phyloP scores from a whole-genome alignment of 371 early-diverging fungal species.

The Syncephalastrum racemosum region DNA sequence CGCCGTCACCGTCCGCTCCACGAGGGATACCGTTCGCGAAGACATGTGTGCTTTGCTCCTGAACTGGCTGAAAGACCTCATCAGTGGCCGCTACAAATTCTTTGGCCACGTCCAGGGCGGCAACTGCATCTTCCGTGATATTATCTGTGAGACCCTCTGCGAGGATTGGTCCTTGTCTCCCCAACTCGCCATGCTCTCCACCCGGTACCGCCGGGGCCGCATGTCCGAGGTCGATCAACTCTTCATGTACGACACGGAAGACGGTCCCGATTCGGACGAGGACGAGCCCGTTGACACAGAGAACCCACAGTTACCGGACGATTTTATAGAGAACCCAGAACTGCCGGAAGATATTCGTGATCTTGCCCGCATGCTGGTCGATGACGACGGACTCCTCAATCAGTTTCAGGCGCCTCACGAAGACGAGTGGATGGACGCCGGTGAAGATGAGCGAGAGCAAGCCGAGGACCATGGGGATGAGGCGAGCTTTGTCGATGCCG shows the following conservation, averaged over 20 bases:
- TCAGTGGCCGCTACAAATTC: conserved; percentile 61
- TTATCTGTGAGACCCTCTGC: conserved; percentile 72
- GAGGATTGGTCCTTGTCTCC: conserved; percentile 53
- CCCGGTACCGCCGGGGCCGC: conserved; percentile 33
- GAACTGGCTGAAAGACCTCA: conserved; percentile 77
- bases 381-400: conserved; percentile 15
- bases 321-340: neutral
- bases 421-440: conserved; percentile 15
- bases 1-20: conserved; percentile 80
- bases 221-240: conserved; percentile 22
- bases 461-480: conserved; percentile 10
- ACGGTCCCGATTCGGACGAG: conserved; percentile 19
- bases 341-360: neutral
- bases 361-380: conserved; percentile 7
- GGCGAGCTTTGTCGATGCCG: conserved; percentile 7
- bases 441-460: conserved; percentile 9
- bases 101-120: conserved; percentile 47
- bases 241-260: conserved; percentile 15
- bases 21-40: conserved; percentile 82
- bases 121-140: conserved; percentile 54
- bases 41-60: conserved; percentile 70
- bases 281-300: conserved; percentile 12
- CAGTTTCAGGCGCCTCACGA: conserved; percentile 13
- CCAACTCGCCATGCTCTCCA: conserved; percentile 37
- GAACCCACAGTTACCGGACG: no score